Percentiles rank a stretch among this genome's conserved stretches.
Evolutionary conservation across 352 stramenopile genomes (phyloP).

Genomic region (Achlya hypogyna): DNA sequence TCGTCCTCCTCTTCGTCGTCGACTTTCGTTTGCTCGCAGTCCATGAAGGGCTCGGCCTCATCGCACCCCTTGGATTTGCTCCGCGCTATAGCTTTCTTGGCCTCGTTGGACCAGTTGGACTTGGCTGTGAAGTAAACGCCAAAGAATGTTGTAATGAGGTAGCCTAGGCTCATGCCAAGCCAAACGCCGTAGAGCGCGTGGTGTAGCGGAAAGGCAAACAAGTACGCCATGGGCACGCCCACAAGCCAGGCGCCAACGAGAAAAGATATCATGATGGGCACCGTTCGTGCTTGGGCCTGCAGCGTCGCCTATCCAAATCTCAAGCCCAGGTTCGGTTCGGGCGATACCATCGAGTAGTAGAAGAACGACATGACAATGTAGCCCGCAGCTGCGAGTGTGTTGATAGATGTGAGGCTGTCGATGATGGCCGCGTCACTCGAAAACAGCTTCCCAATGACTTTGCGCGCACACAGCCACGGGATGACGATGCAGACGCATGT

Average conservation of each 20-base stretch:
- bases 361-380: constrained; percentile 77
- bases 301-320: constrained; percentile 42
- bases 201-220: constrained; percentile 13
- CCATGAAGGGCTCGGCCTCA: no score
- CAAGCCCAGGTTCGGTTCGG: background rate
- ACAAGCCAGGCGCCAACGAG: constrained; percentile 59
- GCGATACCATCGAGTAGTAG: constrained; percentile 60
- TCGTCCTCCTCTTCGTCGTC: no score
- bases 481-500: constrained; percentile 35
- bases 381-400: constrained; percentile 36
- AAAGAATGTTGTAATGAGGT: constrained; percentile 60
- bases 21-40: no score
- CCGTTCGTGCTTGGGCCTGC: constrained; percentile 45
- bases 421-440: constrained; percentile 55
- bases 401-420: constrained; percentile 48
- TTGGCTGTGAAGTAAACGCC: constrained; percentile 27
- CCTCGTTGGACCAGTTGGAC: constrained; percentile 51
- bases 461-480: constrained; percentile 6
- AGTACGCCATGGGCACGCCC: constrained; percentile 55
- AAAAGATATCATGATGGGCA: constrained; percentile 27
- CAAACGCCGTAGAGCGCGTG: constrained; percentile 68
- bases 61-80: no score
- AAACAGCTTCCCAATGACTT: constrained; percentile 52
- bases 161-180: constrained; percentile 59
- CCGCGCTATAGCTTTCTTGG: constrained; percentile 38